Percentiles rank a stretch among this genome's conserved stretches.
These are phyloP conservation scores for Elaeis guineensis DNA, from an alignment of 176 grass and related monocot genomes.

Conservation along the genomic window DNA sequence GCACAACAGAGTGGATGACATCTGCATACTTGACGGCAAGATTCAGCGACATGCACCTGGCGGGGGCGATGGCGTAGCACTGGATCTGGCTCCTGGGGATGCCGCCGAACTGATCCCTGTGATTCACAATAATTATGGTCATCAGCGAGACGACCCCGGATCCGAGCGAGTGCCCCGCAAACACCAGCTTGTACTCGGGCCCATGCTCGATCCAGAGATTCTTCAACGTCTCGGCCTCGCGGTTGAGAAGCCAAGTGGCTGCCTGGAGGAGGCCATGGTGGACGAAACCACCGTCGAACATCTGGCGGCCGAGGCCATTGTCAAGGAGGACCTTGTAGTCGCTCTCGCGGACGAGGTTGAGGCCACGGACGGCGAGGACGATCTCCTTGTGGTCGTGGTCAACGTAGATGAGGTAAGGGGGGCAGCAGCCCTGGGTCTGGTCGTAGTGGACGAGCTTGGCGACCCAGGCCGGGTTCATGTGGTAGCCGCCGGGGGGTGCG, in stretches of 20 bases:
- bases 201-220: constrained; percentile 35
- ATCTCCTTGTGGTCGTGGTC: constrained; percentile 55
- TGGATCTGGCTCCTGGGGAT: constrained; percentile 49
- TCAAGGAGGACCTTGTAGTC: constrained; percentile 95
- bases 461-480: constrained; percentile 35
- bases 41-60: constrained; percentile 94
- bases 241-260: constrained; percentile 59
- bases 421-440: constrained; percentile 47
- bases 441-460: constrained; percentile 45
- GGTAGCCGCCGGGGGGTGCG: constrained; percentile 31
- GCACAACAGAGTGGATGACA: constrained; percentile 83
- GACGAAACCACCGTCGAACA: constrained; percentile 90
- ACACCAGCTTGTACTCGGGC: constrained; percentile 49
- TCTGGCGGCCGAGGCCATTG: constrained; percentile 87
- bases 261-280: constrained; percentile 82
- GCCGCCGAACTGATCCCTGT: constrained; percentile 46
- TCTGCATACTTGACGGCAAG: constrained; percentile 97
- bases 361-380: constrained; percentile 78
- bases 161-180: constrained; percentile 85
- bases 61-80: constrained; percentile 77
- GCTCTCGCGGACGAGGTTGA: constrained; percentile 89
- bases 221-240: constrained; percentile 47
- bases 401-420: constrained; percentile 76
- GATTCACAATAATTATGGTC: constrained; percentile 72
- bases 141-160: constrained; percentile 85